A percentile compares a stretch with the other conserved stretches of the same genome.
These are phyloP conservation scores for Phragmites australis DNA, from an alignment of 176 grass and related monocot genomes.

Conservation along the genomic window DNA sequence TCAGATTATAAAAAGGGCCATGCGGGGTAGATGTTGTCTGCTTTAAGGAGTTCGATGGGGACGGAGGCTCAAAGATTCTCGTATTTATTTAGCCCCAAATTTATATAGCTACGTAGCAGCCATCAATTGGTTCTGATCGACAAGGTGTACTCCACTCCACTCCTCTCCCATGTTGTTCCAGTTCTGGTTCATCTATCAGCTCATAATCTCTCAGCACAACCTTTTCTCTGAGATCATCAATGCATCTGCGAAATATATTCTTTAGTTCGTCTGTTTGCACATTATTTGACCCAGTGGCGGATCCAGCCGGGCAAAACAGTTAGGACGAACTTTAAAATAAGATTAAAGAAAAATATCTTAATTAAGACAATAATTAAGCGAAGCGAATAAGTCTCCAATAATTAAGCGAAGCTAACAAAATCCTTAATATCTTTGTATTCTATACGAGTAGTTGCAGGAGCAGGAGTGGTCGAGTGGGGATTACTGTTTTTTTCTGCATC, in stretches of 20 bases:
- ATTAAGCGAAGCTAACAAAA: no score
- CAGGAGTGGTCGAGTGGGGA: no score
- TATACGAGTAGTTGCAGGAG: no score
- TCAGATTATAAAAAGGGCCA: conserved; percentile 14
- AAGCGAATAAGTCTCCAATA: no score
- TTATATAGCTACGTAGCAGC: not conserved
- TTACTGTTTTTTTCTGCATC: no score
- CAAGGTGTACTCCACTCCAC: conserved; percentile 50
- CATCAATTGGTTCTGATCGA: conserved; percentile 13
- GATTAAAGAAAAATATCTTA: no score
- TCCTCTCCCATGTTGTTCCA: conserved; percentile 37
- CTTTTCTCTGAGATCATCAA: not conserved
- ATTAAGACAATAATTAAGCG: no score
- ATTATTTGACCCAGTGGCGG: no score
- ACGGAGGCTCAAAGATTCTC: conserved; percentile 43
- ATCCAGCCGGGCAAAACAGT: no score
- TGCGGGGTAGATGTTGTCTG: conserved; percentile 53
- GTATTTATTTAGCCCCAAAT: conserved; percentile 28
- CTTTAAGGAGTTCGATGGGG: conserved; percentile 65
- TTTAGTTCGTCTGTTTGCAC: not conserved
- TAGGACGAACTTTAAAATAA: no score
- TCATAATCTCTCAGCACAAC: conserved; percentile 12
- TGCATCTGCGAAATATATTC: not conserved
- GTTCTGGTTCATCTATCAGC: not conserved
- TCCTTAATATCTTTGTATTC: no score